Evolutionary conservation across 495 filamentous ascomycete genomes (phyloP).

Genomic region (Staphylotrichum longicolle): DNA sequence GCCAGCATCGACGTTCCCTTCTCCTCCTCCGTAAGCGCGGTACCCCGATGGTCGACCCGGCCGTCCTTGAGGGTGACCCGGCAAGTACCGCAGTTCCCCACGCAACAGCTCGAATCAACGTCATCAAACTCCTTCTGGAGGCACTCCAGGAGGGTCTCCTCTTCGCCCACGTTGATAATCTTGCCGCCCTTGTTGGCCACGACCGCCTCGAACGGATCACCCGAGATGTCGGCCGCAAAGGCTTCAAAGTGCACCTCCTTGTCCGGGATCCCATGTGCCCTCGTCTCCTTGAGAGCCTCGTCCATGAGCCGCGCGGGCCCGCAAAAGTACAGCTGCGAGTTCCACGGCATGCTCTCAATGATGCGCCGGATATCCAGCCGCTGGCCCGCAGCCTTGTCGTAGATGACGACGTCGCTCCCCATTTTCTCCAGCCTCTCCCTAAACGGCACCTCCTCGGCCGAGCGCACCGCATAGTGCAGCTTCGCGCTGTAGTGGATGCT

Average conservation of each 20-base stretch:
- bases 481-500: constrained; percentile 44
- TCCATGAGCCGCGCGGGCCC: constrained; percentile 53
- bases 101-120: constrained; percentile 53
- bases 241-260: constrained; percentile 56
- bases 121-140: constrained; percentile 41
- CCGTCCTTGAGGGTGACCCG: constrained; percentile 48
- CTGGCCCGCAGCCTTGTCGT: constrained; percentile 47
- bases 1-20: constrained; percentile 44
- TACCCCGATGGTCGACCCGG: constrained; percentile 54
- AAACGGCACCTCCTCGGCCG: constrained; percentile 48
- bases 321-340: constrained; percentile 54
- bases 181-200: constrained; percentile 35
- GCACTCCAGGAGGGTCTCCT: constrained; percentile 47
- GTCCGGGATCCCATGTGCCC: constrained; percentile 37
- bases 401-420: constrained; percentile 36
- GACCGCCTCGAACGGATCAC: constrained; percentile 56
- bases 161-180: constrained; percentile 38
- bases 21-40: constrained; percentile 46
- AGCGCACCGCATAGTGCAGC: constrained; percentile 52
- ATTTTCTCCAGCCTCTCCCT: constrained; percentile 37
- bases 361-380: constrained; percentile 48
- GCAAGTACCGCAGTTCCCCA: constrained; percentile 62
- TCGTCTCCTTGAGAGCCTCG: constrained; percentile 39
- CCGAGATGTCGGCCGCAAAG: constrained; percentile 49
- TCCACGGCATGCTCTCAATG: constrained; percentile 42